Base-by-base conservation (phyloP, 805 yeast species). In the Starmerella kuoi region DNA sequence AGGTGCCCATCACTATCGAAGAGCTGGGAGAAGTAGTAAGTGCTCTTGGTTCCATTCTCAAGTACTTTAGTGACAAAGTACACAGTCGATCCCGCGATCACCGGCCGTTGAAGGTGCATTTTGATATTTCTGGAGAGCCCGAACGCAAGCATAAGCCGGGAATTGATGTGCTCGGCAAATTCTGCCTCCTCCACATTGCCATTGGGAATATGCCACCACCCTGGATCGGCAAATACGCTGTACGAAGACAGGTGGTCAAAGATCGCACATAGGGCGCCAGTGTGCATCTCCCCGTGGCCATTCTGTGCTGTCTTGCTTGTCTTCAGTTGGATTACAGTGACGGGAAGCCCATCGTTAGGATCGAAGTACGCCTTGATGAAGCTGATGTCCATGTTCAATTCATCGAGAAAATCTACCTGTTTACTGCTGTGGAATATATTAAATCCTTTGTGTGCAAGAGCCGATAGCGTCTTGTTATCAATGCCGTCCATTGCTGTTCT, bases 41-140 rank as follows among this genome's bases (percentile, higher is more conserved):
- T n/a, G 20, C 42, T 22, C 15, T 9, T 15, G 15, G 47, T 43
- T 15, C 44, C 31, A 40, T 46, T 48, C 40, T 46, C 52, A 12
- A 40, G 21, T 12, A 46, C 15, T 31, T 46, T 46, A n/a, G 38
- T 44, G 17, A 36, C 48, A n/a, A 48, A 27, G 28, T 35, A 34
- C 5, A 43, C 31, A 11, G 45, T 39, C 12, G 40, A n/a, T 11
- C 49, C 52, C 2, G 40, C 41, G 4, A 31, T 28, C 15, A 44
- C 38, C 15, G 46, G 48, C n/a, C 38, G 38, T 38, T 42, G 40
- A 18, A 41, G 27, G 32, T 48, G 49, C 33, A 42, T n/a, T 25
- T 45, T 40, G 40, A 48, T 46, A 22, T 36, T 42, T 27, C 52
- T 49, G 33, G 52, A 48, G 17, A 48, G 43, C 12, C 52, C 52